Percentiles rank a stretch among this genome's conserved stretches.
phyloP scores from a whole-genome alignment of 805 yeast genomes.

The Zygosaccharomyces bailii region DNA sequence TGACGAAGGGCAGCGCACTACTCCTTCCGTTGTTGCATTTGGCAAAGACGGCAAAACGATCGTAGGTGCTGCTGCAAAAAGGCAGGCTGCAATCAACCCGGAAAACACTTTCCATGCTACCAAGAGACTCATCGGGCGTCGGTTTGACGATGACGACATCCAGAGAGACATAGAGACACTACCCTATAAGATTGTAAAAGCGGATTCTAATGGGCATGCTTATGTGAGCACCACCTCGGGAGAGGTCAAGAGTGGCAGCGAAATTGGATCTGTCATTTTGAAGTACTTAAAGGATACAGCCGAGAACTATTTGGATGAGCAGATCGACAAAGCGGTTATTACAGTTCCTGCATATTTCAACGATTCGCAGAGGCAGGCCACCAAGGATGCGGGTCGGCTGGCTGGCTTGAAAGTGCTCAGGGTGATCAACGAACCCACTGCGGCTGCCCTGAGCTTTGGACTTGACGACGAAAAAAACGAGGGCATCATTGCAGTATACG shows the following conservation, averaged over 20 bases:
- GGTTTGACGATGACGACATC: constrained; percentile 63
- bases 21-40: constrained; percentile 76
- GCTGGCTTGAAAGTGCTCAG: constrained; percentile 75
- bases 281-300: constrained; percentile 66
- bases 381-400: constrained; percentile 71
- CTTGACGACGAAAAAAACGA: constrained; percentile 42
- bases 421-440: constrained; percentile 81
- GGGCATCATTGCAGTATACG: constrained; percentile 52
- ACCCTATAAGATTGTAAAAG: constrained; percentile 61
- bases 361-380: constrained; percentile 78
- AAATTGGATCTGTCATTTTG: constrained; percentile 63
- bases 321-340: constrained; percentile 68
- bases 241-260: constrained; percentile 60
- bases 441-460: constrained; percentile 82
- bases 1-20: constrained; percentile 70
- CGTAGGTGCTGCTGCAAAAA: constrained; percentile 69
- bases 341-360: constrained; percentile 85
- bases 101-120: constrained; percentile 79
- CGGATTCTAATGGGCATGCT: constrained; percentile 60
- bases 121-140: constrained; percentile 74
- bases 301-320: constrained; percentile 49
- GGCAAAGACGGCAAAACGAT: constrained; percentile 40
- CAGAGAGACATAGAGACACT: constrained; percentile 60
- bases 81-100: constrained; percentile 74
- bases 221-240: constrained; percentile 47